Conservation (phyloP, 2,329 filamentous ascomycete genomes). For the Mycogone perniciosa region DNA sequence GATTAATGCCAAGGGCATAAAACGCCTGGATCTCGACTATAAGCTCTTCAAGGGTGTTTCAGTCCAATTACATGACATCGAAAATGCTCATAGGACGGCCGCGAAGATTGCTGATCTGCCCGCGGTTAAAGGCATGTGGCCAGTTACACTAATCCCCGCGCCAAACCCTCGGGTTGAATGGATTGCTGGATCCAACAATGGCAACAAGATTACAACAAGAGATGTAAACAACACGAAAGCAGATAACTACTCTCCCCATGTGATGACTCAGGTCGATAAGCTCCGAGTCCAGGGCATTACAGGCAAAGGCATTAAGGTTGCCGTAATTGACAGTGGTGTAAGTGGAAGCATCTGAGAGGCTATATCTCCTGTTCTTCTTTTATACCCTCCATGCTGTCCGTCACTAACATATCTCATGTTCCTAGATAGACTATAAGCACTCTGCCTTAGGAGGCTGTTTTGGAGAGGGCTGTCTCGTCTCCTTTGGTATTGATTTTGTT, state of each 20-base stretch:
- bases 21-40: slow-evolving; percentile 42
- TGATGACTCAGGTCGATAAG: slow-evolving; percentile 51
- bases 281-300: slow-evolving; percentile 41
- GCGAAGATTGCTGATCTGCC: slow-evolving; percentile 34
- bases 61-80: slow-evolving; percentile 42
- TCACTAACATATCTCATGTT: too few relatives aligned
- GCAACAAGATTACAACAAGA: not conserved
- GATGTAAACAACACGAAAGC: not conserved
- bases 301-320: slow-evolving; percentile 48
- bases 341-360: too few relatives aligned
- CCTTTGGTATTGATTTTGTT: slow-evolving; percentile 37
- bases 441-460: slow-evolving; percentile 42
- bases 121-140: slow-evolving; percentile 45
- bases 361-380: too few relatives aligned
- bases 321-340: slow-evolving; percentile 45
- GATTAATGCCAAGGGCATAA: slow-evolving; percentile 22
- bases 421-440: slow-evolving; percentile 34
- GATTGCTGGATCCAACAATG: slow-evolving; percentile 26
- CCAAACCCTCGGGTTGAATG: slow-evolving; percentile 39
- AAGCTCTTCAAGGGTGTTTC: slow-evolving; percentile 50
- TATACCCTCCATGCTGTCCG: too few relatives aligned
- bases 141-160: slow-evolving; percentile 37
- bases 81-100: slow-evolving; percentile 37
- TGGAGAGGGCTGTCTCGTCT: slow-evolving; percentile 38
- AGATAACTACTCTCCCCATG: slow-evolving; percentile 30